A percentile compares a stretch with the other conserved stretches of the same genome.
Evolutionary conservation across 2,329 filamentous ascomycete genomes (phyloP).

Genomic region (Claviceps sp.): DNA sequence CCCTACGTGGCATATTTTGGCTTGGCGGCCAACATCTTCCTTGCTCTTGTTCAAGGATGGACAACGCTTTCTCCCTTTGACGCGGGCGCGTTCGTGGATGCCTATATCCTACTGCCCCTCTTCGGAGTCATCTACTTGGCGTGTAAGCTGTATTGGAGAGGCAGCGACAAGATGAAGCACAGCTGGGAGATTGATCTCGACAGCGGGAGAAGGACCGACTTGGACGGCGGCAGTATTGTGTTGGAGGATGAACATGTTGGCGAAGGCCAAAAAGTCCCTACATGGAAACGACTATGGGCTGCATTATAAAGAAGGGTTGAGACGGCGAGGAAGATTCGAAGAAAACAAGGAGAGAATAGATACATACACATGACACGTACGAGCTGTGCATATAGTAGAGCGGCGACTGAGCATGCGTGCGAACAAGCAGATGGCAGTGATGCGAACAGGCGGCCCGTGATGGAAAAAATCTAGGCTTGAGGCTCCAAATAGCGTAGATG

Average conservation of each 20-base stretch:
- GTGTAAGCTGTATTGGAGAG: slow-evolving; percentile 38
- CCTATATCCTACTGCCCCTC: slow-evolving; percentile 47
- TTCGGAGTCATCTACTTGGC: slow-evolving; percentile 43
- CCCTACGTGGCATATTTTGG: slow-evolving; percentile 48
- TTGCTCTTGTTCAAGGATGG: slow-evolving; percentile 50
- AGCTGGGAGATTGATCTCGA: slow-evolving; percentile 41
- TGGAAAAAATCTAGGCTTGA: too few species aligned
- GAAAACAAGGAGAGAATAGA: neutral
- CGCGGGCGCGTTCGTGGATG: slow-evolving; percentile 46
- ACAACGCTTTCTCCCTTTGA: slow-evolving; percentile 44
- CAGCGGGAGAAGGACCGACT: slow-evolving; percentile 39
- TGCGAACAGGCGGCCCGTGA: too few species aligned
- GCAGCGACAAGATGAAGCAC: slow-evolving; percentile 36
- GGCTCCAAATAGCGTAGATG: too few species aligned
- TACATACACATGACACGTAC: neutral
- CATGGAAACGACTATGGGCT: slow-evolving; percentile 31
- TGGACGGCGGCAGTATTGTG: slow-evolving; percentile 29
- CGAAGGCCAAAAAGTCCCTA: slow-evolving; percentile 16
- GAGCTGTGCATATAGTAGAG: too few species aligned
- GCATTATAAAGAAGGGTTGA: slow-evolving; percentile 21
- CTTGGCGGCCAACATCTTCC: slow-evolving; percentile 41
- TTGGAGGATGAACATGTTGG: slow-evolving; percentile 17
- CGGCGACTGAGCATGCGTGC: too few species aligned
- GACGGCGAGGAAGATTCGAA: neutral
- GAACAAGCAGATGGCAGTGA: too few species aligned